Percentiles rank a stretch among this genome's conserved stretches.
phyloP scores from a whole-genome alignment of 2,329 filamentous ascomycete species.

The Penicillium decumbens region DNA sequence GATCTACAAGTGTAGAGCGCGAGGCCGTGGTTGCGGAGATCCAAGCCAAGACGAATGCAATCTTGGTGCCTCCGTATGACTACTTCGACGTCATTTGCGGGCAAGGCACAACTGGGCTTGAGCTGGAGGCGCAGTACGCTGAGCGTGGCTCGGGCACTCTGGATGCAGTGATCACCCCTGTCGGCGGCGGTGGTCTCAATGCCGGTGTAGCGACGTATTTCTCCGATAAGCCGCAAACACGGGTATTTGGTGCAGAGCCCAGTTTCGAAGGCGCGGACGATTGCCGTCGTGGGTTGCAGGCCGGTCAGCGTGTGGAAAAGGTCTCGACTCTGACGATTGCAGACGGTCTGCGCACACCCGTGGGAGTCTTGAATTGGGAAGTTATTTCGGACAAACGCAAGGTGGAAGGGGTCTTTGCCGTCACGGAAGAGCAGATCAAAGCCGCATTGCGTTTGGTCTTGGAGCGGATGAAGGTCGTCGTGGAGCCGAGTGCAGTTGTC shows the following conservation, averaged over 20 bases:
- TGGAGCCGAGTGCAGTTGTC: slow-evolving; percentile 86
- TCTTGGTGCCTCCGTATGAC: slow-evolving; percentile 84
- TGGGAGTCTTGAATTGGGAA: slow-evolving; percentile 70
- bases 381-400: slow-evolving; percentile 69
- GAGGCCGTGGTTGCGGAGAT: slow-evolving; percentile 71
- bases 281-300: slow-evolving; percentile 63
- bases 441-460: slow-evolving; percentile 70
- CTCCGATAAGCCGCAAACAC: slow-evolving; percentile 60
- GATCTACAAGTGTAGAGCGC: slow-evolving; percentile 72
- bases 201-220: slow-evolving; percentile 72
- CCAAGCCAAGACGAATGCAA: slow-evolving; percentile 66
- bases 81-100: slow-evolving; percentile 88
- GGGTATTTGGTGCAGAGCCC: slow-evolving; percentile 85
- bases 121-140: slow-evolving; percentile 69
- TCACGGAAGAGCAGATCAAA: slow-evolving; percentile 77
- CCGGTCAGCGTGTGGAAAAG: slow-evolving; percentile 58
- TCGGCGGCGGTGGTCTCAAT: slow-evolving; percentile 84
- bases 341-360: slow-evolving; percentile 79
- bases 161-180: slow-evolving; percentile 73
- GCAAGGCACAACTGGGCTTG: slow-evolving; percentile 83
- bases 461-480: slow-evolving; percentile 83
- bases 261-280: slow-evolving; percentile 80
- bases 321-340: slow-evolving; percentile 79
- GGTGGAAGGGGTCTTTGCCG: slow-evolving; percentile 66
- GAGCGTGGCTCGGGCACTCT: slow-evolving; percentile 46